Conservation (phyloP, 331 rosid species). For the Dryas integrifolia region DNA sequence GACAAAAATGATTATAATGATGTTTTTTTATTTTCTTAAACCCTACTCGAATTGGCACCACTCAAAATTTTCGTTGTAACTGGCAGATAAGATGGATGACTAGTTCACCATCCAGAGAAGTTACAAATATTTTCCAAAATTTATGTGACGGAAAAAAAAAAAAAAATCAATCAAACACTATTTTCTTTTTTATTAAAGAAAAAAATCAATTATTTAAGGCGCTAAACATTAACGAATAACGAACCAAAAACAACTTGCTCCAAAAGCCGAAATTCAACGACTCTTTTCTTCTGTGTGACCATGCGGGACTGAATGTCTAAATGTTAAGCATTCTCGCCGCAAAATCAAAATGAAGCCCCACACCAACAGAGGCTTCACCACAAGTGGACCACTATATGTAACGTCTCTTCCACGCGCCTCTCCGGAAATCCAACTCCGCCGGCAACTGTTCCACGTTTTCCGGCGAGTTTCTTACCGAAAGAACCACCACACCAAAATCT, state of each 20-base stretch:
- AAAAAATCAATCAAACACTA: neutral
- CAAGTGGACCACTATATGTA: slow-evolving; percentile 30
- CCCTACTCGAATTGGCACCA: neutral
- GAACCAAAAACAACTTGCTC: neutral
- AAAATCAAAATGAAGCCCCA: slow-evolving; percentile 54
- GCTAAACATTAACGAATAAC: neutral
- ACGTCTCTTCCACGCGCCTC: slow-evolving; percentile 29
- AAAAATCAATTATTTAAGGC: neutral
- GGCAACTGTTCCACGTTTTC: neutral
- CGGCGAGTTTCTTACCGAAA: slow-evolving; percentile 27
- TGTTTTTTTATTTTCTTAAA: neutral
- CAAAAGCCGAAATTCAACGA: neutral
- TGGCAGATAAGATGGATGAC: slow-evolving; percentile 4
- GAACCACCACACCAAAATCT: slow-evolving; percentile 32
- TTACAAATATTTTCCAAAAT: neutral
- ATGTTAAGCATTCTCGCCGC: slow-evolving; percentile 6
- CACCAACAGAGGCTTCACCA: slow-evolving; percentile 38
- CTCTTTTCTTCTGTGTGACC: neutral
- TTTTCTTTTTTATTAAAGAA: too few relatives aligned
- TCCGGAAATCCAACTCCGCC: neutral
- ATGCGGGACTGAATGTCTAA: neutral
- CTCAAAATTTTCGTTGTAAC: neutral
- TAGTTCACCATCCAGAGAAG: neutral
- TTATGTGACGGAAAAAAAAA: slow-evolving; percentile 13
- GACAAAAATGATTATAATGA: neutral